phyloP scores from a whole-genome alignment of 345 rosid genomes.

The Euphorbia tirucalli region DNA sequence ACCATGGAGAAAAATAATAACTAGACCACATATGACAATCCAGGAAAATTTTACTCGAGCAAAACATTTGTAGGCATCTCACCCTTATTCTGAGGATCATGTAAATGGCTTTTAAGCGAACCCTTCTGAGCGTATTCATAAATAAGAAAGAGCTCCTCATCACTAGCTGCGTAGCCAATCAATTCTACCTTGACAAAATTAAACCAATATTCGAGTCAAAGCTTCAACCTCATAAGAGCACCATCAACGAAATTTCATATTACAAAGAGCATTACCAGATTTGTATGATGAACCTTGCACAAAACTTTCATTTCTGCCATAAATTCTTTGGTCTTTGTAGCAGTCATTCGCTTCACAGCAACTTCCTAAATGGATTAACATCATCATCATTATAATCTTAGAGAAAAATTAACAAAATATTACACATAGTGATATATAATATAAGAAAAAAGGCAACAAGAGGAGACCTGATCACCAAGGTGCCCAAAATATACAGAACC shows the following conservation, averaged over 20 bases:
- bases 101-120: constrained; percentile 77
- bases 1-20: not conserved
- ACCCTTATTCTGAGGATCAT: constrained; percentile 92
- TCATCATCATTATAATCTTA: constrained; percentile 12
- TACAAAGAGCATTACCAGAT: constrained; percentile 60
- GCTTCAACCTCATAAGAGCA: constrained; percentile 9
- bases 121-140: constrained; percentile 94
- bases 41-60: not conserved
- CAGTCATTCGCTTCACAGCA: constrained; percentile 88
- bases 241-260: constrained; percentile 3
- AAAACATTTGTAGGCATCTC: constrained; percentile 13
- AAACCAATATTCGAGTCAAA: constrained; percentile 41
- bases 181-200: constrained; percentile 80
- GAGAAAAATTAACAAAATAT: not conserved
- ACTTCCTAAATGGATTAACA: constrained; percentile 59
- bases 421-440: not conserved
- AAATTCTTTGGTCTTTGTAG: constrained; percentile 89
- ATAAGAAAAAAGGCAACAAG: constrained; percentile 7
- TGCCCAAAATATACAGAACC: constrained; percentile 85
- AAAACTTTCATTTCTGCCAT: constrained; percentile 92
- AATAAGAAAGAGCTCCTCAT: constrained; percentile 76
- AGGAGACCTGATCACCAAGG: constrained; percentile 74
- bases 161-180: constrained; percentile 82
- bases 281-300: constrained; percentile 94
- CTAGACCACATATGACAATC: not conserved